Evolutionary conservation across 163 green algal genomes (phyloP), one percentile per base, ranked within the genome.

Genomic region (Coccomyxa subellipsoidea): DNA sequence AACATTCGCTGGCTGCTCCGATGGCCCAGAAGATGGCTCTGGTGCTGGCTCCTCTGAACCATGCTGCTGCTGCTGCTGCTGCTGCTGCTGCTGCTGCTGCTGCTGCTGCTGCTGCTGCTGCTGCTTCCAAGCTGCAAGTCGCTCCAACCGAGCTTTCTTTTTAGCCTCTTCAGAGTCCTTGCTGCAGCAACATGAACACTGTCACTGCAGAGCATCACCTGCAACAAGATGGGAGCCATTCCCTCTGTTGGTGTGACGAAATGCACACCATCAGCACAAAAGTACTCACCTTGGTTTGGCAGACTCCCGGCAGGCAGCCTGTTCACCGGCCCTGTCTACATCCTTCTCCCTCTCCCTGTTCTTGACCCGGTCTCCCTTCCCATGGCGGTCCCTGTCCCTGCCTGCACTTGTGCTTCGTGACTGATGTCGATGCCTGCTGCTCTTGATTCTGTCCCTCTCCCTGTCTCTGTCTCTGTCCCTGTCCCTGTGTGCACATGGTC

Each of bases 41-140:
- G 38, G 15, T 47, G 0, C 77, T 76, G 77, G 4, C 23, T 53
- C 31, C 15, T 36, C 38, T 12, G 29, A 29, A 21, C 32, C 72
- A 29, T 78, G 66, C 66, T 35, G 29, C 71, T 40, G 10, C 25
- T 88, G 85, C 37, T 89, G 93, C 71, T 75, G 9, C 40, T 80
- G 39, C 39, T 69, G 72, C n/a, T 80, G 79, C 66, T 81, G 54
- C 35, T 38, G 36, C 40, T 75, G 76, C 77, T 69, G 35, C 29
- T 80, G 39, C n/a, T 85, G 83, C 25, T 88, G 84, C 38, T 89
- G 93, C 31, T 76, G 35, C 80, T 91, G 83, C 80, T 92, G 82
- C 78, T 83, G 69, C 71, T 88, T 91, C 90, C 91, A 94, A 0
- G 89, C 89, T 40, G 87, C 76, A 38, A 92, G 84, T 83, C 90